Percentiles rank a stretch among this genome's conserved stretches.
Evolutionary conservation across 2,329 filamentous ascomycete species (phyloP).

Genomic region (Botrytis pseudocinerea): DNA sequence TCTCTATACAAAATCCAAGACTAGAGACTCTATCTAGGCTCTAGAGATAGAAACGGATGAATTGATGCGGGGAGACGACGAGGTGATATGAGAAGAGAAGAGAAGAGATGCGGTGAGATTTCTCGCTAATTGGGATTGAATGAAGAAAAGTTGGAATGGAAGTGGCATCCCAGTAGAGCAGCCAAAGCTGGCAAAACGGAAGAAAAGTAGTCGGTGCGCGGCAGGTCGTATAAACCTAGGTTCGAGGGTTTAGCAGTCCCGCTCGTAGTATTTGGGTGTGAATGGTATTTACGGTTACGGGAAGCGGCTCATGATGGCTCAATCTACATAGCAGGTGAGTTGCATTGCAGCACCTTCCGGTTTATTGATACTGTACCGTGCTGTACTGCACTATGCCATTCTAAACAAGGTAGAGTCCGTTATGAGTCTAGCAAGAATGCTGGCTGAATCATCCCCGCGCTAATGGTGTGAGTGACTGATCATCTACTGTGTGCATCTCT

Average conservation of each 20-base stretch:
- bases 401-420: not conserved
- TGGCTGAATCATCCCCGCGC: not conserved
- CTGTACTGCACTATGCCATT: not conserved
- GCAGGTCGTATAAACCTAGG: not conserved
- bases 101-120: not conserved
- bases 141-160: not conserved
- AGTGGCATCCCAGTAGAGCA: not conserved
- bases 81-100: not conserved
- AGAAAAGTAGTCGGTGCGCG: not conserved
- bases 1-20: conserved; percentile 22
- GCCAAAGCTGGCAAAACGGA: not conserved
- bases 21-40: not conserved
- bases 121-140: not conserved
- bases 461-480: not conserved
- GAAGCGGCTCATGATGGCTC: not conserved
- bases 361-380: not conserved
- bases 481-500: not conserved
- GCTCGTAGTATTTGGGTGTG: not conserved
- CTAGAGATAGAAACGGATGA: not conserved
- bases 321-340: not conserved
- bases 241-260: not conserved
- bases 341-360: not conserved
- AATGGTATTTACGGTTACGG: not conserved
- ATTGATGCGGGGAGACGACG: not conserved
- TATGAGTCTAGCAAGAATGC: not conserved